Evolutionary conservation across 192 early-diverging fungal species (phyloP).

Genomic region (Spinellus fusiger): DNA sequence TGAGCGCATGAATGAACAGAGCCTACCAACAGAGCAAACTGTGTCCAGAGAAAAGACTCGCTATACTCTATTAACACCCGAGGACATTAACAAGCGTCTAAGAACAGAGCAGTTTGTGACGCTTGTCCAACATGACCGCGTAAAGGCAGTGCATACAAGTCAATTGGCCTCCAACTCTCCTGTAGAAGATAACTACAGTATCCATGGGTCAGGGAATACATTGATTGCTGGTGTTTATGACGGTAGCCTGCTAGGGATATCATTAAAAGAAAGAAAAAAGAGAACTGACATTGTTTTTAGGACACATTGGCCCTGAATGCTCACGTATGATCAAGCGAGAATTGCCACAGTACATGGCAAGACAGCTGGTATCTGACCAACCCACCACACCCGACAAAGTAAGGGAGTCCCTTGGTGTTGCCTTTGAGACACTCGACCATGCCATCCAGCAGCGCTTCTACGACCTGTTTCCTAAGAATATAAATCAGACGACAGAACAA

Average conservation of each 20-base stretch:
- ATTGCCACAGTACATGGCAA: constrained; percentile 39
- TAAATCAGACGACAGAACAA: constrained; percentile 32
- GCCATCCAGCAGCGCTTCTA: constrained; percentile 35
- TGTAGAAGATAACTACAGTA: constrained; percentile 43
- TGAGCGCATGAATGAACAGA: neutral
- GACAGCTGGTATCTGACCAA: constrained; percentile 29
- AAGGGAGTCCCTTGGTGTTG: constrained; percentile 35
- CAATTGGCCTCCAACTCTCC: constrained; percentile 48
- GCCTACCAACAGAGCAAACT: neutral
- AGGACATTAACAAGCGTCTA: constrained; percentile 14
- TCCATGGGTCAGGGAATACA: constrained; percentile 28
- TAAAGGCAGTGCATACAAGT: constrained; percentile 39
- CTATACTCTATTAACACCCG: constrained; percentile 10
- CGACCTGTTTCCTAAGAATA: constrained; percentile 32
- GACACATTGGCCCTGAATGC: constrained; percentile 45
- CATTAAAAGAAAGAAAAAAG: neutral
- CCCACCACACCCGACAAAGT: constrained; percentile 27
- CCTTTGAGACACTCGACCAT: constrained; percentile 42
- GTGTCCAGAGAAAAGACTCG: constrained; percentile 8
- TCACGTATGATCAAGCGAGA: constrained; percentile 38
- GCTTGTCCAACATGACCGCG: constrained; percentile 18
- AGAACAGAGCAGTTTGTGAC: constrained; percentile 15
- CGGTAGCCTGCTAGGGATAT: constrained; percentile 17
- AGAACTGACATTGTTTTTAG: constrained; percentile 3
- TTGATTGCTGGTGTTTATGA: constrained; percentile 50